phyloP scores from a whole-genome alignment of 805 yeast genomes.

The Jamesozyma jinghongensis region DNA sequence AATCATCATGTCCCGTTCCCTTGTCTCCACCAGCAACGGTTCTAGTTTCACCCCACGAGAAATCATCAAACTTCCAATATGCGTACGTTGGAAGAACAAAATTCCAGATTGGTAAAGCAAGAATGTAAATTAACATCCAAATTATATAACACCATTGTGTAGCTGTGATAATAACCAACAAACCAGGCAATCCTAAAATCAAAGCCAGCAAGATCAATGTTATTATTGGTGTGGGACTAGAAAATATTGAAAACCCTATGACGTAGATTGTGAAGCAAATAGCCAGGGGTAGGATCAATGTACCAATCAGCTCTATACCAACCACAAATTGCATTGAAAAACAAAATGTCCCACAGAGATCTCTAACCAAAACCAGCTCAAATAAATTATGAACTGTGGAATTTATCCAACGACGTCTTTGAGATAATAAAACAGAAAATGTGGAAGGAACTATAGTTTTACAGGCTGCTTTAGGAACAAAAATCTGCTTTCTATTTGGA shows the following conservation, averaged over 20 bases:
- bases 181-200: slow-evolving; percentile 79
- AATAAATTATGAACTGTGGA: slow-evolving; percentile 88
- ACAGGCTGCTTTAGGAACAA: slow-evolving; percentile 86
- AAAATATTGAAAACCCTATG: slow-evolving; percentile 56
- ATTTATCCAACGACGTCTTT: slow-evolving; percentile 94
- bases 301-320: slow-evolving; percentile 75
- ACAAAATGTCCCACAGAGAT: slow-evolving; percentile 89
- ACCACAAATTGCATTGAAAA: slow-evolving; percentile 93
- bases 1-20: slow-evolving; percentile 46
- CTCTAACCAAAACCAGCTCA: slow-evolving; percentile 77
- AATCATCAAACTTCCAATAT: slow-evolving; percentile 92
- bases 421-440: slow-evolving; percentile 73
- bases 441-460: slow-evolving; percentile 80
- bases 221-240: slow-evolving; percentile 66
- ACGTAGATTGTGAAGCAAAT: slow-evolving; percentile 77
- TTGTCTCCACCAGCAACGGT: slow-evolving; percentile 57
- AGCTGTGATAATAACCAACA: slow-evolving; percentile 71
- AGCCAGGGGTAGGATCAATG: slow-evolving; percentile 83
- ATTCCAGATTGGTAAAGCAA: slow-evolving; percentile 91
- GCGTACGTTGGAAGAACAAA: slow-evolving; percentile 79
- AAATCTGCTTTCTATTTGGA: slow-evolving; percentile 80
- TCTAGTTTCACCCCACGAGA: slow-evolving; percentile 94
- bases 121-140: slow-evolving; percentile 71
- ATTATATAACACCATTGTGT: slow-evolving; percentile 60
- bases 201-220: slow-evolving; percentile 68